Base-by-base conservation (phyloP, 257 asterid species). In the Ajuga chamaepitys region DNA sequence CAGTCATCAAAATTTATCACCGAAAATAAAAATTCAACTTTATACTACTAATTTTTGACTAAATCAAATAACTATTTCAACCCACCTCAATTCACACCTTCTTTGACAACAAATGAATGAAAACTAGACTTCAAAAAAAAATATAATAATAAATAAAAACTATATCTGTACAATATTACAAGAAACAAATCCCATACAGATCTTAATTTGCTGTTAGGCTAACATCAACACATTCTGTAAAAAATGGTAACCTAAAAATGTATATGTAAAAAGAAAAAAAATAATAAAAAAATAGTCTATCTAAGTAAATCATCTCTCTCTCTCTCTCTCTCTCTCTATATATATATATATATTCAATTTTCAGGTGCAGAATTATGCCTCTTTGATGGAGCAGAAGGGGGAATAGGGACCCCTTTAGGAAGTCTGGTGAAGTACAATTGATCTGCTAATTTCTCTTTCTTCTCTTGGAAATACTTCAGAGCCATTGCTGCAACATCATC, bases 321-420 rank as follows among this genome's bases (percentile, higher is more conserved):
- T n/a, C n/a, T n/a, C n/a, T n/a, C n/a, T n/a, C n/a, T n/a, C n/a
- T n/a, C n/a, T n/a, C n/a, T n/a, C n/a, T n/a, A n/a, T n/a, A n/a
- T n/a, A n/a, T n/a, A n/a, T n/a, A n/a, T n/a, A n/a, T n/a, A 32
- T 59, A 9, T 45, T 77, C 78, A 76, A 14, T 34, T 59, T 59
- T 34, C 28, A 13, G 80, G 76, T 11, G 6, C 24, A 1, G 74
- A 73, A 57, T 82, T 83, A 61, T 83, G 89, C 67, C 80, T 66
- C 57, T 62, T 30, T 58, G 89, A 83, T 7, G 89, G 89, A 65
- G 35, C 89, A 40, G 82, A 74, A 46, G 89, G 89, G 25, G 89
- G 84, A 68, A 83, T 53, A 0, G 75, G 86, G 12, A 68, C 76
- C 2, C 57, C 66, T 70, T 74, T 78, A 6, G 89, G 89, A 24